A percentile compares a stretch with the other conserved stretches of the same genome.
Conservation (phyloP, 441 rosid genomes). For the Populus tomentosa region DNA sequence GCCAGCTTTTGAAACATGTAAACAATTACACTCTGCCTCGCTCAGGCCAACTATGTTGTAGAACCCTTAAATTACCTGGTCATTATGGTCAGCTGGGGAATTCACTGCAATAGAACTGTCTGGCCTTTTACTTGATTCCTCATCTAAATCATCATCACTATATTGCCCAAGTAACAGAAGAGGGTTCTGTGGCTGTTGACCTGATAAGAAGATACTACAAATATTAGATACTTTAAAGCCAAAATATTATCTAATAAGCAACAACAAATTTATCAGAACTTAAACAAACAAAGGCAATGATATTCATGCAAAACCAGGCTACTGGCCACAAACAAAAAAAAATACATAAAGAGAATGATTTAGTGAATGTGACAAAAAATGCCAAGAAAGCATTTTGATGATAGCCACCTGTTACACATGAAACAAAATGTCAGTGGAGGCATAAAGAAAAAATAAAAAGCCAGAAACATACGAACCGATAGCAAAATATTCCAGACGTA, state of each 20-base stretch:
- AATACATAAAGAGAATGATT: conserved; percentile 9
- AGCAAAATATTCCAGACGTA: conserved; percentile 51
- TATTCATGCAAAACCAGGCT: conserved; percentile 10
- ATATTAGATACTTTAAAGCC: conserved; percentile 33
- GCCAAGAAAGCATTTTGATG: conserved; percentile 21
- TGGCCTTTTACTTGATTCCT: conserved; percentile 33
- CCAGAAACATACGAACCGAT: conserved; percentile 96
- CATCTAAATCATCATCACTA: conserved; percentile 84
- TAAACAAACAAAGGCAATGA: conserved; percentile 21
- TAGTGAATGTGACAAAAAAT: conserved; percentile 15
- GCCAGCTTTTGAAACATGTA: neutral
- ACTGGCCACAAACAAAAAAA: conserved; percentile 7
- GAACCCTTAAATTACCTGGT: conserved; percentile 46
- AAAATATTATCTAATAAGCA: conserved; percentile 5
- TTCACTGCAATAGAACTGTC: conserved; percentile 29
- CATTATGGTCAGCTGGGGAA: conserved; percentile 31
- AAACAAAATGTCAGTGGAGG: conserved; percentile 57
- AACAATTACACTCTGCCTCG: neutral
- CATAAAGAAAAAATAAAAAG: conserved; percentile 63
- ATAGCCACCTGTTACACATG: conserved; percentile 65
- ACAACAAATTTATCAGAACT: conserved; percentile 9
- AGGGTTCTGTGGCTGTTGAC: conserved; percentile 69
- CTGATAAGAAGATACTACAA: conserved; percentile 49
- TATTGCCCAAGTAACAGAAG: conserved; percentile 88
- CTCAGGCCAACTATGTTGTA: neutral